These are phyloP conservation scores for Nicotiana noctiflora DNA, from an alignment of 257 asterid species.

Conservation along the genomic window DNA sequence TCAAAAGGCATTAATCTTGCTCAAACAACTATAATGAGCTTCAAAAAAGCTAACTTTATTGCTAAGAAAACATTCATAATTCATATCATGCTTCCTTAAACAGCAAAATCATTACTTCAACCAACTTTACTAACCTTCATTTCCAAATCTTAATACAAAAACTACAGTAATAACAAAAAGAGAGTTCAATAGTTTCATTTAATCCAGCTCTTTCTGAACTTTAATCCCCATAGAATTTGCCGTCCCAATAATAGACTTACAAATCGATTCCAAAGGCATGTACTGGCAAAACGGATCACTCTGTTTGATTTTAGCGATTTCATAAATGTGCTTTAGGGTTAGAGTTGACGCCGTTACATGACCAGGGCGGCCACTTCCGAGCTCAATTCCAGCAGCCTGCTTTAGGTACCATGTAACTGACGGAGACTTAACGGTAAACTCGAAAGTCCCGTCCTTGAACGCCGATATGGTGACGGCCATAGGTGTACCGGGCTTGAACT, in stretches of 20 bases:
- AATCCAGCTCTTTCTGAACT: conserved; percentile 71
- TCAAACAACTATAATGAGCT: background rate
- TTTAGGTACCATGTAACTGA: conserved; percentile 79
- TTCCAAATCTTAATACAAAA: background rate
- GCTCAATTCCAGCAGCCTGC: conserved; percentile 80
- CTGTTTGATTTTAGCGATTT: conserved; percentile 87
- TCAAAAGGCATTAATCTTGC: background rate
- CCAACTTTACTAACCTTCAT: background rate
- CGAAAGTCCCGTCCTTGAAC: conserved; percentile 70
- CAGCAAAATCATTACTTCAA: background rate
- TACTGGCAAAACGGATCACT: conserved; percentile 70
- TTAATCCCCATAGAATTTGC: conserved; percentile 81
- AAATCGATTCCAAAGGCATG: conserved; percentile 71
- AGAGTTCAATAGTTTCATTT: background rate
- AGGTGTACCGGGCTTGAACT: conserved; percentile 77
- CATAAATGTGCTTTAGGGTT: conserved; percentile 74
- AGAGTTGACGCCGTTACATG: conserved; percentile 62
- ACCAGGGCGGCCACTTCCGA: conserved; percentile 70
- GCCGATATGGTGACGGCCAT: conserved; percentile 80
- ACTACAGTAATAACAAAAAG: background rate
- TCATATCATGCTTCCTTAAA: background rate
- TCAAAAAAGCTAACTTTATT: background rate
- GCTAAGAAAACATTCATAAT: background rate
- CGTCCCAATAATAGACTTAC: conserved; percentile 74
- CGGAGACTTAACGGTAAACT: conserved; percentile 76